phyloP scores from a whole-genome alignment of 2,329 filamentous ascomycete species.

The Leptographium radiaticola region DNA sequence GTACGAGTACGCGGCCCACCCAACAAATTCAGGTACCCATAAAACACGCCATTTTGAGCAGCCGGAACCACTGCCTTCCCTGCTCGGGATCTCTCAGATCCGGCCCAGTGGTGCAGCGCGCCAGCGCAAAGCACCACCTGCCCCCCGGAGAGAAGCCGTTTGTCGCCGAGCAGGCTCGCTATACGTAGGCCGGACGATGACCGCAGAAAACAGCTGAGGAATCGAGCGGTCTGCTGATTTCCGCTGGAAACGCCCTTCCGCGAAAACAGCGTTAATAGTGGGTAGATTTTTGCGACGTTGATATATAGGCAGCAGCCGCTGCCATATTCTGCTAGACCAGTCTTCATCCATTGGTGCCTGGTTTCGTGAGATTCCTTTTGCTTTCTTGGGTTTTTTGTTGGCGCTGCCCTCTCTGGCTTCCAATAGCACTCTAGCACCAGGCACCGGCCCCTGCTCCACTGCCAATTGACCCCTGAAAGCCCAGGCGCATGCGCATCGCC shows the following conservation, averaged over 20 bases:
- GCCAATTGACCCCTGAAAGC: slow-evolving; percentile 1
- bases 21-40: not conserved
- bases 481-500: not conserved
- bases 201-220: slow-evolving; percentile 1
- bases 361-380: not conserved
- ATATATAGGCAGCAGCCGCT: not conserved
- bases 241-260: not conserved
- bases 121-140: slow-evolving; percentile 1
- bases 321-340: not conserved
- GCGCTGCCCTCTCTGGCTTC: not conserved
- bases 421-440: not conserved
- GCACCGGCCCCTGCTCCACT: not conserved
- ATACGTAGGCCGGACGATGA: not conserved
- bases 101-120: slow-evolving; percentile 5
- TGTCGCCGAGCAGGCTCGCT: not conserved
- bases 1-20: slow-evolving; percentile 4
- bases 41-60: slow-evolving; percentile 9
- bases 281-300: not conserved
- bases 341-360: not conserved
- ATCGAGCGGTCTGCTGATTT: not conserved
- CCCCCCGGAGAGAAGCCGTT: not conserved
- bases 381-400: not conserved
- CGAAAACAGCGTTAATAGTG: not conserved
- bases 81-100: slow-evolving; percentile 5
- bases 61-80: not conserved